Conservation (phyloP, 2,329 filamentous ascomycete species). For the Exserohilum turcica region DNA sequence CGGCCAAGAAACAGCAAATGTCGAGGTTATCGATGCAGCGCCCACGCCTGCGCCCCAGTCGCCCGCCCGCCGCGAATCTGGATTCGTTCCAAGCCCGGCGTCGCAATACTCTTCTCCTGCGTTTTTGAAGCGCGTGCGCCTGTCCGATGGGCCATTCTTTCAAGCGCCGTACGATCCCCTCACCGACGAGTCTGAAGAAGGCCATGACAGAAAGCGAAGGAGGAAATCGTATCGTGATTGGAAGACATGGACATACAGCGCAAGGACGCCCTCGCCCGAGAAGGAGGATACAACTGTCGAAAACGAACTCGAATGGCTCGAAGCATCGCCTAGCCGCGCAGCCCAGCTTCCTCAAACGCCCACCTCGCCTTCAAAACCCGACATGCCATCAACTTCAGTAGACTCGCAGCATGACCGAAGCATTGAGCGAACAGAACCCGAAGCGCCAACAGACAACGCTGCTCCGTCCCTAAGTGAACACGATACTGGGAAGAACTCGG, state of each 20-base stretch:
- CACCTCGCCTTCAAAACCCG: constrained; percentile 26
- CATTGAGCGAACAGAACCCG: background rate
- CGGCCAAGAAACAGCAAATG: constrained; percentile 53
- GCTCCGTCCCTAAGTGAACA: background rate
- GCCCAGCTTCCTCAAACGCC: constrained; percentile 35
- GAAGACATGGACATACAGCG: constrained; percentile 74
- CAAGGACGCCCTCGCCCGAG: constrained; percentile 73
- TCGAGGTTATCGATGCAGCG: constrained; percentile 58
- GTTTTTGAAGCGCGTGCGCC: constrained; percentile 70
- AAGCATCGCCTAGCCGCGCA: constrained; percentile 32
- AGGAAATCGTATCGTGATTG: constrained; percentile 72
- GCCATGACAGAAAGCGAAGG: constrained; percentile 69
- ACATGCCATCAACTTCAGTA: constrained; percentile 8
- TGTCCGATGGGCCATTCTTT: constrained; percentile 71
- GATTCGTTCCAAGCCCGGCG: constrained; percentile 11
- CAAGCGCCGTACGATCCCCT: constrained; percentile 69
- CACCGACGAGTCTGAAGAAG: constrained; percentile 63
- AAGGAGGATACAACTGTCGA: constrained; percentile 47
- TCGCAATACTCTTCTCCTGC: constrained; percentile 74
- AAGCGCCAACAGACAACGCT: background rate
- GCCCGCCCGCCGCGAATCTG: constrained; percentile 23
- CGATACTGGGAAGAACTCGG: constrained; percentile 6
- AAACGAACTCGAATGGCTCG: constrained; percentile 19
- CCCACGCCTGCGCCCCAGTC: constrained; percentile 36
- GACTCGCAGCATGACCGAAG: background rate